Evolutionary conservation across 805 yeast species (phyloP).

Genomic region (Candida railenensis): DNA sequence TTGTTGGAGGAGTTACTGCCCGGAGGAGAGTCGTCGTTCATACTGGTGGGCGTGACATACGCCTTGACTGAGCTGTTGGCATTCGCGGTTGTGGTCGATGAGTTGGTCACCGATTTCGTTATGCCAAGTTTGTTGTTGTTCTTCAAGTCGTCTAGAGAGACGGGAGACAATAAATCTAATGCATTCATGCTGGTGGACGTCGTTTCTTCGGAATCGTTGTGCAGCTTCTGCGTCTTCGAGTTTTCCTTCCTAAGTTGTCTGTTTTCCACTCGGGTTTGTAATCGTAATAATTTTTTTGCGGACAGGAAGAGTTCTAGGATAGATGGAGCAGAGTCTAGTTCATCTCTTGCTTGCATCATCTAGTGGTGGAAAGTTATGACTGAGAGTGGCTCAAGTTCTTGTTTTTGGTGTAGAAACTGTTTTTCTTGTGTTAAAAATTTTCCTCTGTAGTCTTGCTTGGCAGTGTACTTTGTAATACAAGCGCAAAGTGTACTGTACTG

Average conservation of each 20-base stretch:
- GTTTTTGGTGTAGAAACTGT: too few species aligned
- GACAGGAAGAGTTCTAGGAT: slow-evolving; percentile 41
- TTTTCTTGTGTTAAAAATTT: too few species aligned
- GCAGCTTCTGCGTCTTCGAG: slow-evolving; percentile 22
- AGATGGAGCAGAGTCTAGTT: slow-evolving; percentile 23
- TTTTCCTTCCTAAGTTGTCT: slow-evolving; percentile 36
- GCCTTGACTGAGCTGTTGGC: slow-evolving; percentile 1
- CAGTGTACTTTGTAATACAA: too few species aligned
- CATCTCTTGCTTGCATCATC: slow-evolving; percentile 4
- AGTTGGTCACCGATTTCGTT: background rate
- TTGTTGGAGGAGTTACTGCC: slow-evolving; percentile 10
- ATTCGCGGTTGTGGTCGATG: background rate
- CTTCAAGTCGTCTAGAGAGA: slow-evolving; percentile 36
- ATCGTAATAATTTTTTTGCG: slow-evolving; percentile 37
- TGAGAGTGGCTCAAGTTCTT: too few species aligned
- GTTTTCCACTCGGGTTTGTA: slow-evolving; percentile 40
- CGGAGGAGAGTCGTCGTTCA: slow-evolving; percentile 24
- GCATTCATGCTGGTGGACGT: slow-evolving; percentile 21
- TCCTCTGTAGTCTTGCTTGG: too few species aligned
- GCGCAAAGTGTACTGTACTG: too few species aligned
- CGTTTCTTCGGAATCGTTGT: too few species aligned
- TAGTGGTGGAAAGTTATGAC: too few species aligned
- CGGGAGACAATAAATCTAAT: slow-evolving; percentile 40
- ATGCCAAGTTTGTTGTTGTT: background rate
- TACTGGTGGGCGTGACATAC: slow-evolving; percentile 30